Evolutionary conservation across 2,329 filamentous ascomycete genomes (phyloP).

Genomic region (Acephala macrosclerotiorum): DNA sequence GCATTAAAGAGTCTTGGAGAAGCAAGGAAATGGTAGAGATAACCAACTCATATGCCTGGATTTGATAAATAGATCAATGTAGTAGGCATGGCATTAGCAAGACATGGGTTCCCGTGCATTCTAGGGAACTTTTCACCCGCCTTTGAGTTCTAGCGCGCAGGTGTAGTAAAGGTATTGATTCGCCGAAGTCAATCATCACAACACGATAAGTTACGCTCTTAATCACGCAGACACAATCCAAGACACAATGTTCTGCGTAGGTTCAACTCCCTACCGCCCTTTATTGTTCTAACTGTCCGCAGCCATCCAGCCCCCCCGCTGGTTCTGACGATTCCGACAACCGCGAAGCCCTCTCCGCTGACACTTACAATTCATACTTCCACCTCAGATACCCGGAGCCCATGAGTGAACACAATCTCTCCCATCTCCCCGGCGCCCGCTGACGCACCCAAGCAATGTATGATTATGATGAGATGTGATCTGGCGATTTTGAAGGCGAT

Average conservation of each 20-base stretch:
- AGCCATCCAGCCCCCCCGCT: not conserved
- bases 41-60: no score
- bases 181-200: not conserved
- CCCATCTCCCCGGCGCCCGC: not conserved
- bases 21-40: no score
- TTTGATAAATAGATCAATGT: no score
- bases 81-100: no score
- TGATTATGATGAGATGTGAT: not conserved
- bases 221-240: not conserved
- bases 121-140: no score
- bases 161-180: not conserved
- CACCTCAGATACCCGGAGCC: not conserved
- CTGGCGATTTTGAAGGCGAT: not conserved
- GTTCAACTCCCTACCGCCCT: not conserved
- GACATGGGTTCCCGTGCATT: no score
- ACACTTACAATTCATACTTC: not conserved
- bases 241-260: not conserved
- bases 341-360: not conserved
- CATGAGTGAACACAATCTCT: not conserved
- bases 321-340: not conserved
- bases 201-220: not conserved
- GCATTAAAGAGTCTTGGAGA: no score
- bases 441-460: not conserved
- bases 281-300: not conserved
- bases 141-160: not conserved